phyloP scores from a whole-genome alignment of 805 yeast species.

The Starmerella vaccinii region DNA sequence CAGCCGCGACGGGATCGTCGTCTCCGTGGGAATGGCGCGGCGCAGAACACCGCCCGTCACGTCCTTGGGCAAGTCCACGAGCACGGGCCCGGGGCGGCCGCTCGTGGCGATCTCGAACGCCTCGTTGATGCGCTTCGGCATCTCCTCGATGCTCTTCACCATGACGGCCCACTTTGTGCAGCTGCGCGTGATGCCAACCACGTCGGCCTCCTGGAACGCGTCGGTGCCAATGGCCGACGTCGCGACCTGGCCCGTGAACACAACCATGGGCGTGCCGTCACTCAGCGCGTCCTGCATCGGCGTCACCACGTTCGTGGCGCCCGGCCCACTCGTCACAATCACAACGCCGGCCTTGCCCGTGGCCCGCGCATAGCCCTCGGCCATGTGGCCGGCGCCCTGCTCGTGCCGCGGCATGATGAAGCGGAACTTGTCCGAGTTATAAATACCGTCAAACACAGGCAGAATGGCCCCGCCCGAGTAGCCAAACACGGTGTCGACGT shows the following conservation, averaged over 20 bases:
- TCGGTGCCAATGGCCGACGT: constrained; percentile 95
- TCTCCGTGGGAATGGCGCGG: constrained; percentile 82
- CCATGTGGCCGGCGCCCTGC: constrained; percentile 99
- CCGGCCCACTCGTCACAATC: constrained; percentile 97
- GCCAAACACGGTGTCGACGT: constrained; percentile 92
- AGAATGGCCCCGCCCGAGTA: constrained; percentile 98
- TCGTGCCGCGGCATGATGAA: constrained; percentile 94
- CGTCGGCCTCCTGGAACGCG: constrained; percentile 98
- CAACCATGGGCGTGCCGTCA: constrained; percentile 95
- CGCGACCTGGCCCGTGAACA: constrained; percentile 94
- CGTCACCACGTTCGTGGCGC: constrained; percentile 97
- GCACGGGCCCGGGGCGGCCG: constrained; percentile 97
- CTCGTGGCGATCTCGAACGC: constrained; percentile 93
- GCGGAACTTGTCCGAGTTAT: constrained; percentile 76
- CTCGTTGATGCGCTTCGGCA: constrained; percentile 92
- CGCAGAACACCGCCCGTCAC: constrained; percentile 87
- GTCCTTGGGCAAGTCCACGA: constrained; percentile 95
- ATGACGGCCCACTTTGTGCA: constrained; percentile 99
- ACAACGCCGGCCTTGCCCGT: constrained; percentile 96
- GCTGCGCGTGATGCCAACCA: constrained; percentile 89
- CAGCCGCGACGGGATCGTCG: constrained; percentile 50
- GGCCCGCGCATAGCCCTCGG: constrained; percentile 96
- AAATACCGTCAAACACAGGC: constrained; percentile 95
- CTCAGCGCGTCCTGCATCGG: constrained; percentile 96
- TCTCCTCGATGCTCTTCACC: constrained; percentile 90